Percentiles rank a stretch among this genome's conserved stretches.
phyloP scores from a whole-genome alignment of 2,329 filamentous ascomycete species.

The Colletotrichum higginsianum region DNA sequence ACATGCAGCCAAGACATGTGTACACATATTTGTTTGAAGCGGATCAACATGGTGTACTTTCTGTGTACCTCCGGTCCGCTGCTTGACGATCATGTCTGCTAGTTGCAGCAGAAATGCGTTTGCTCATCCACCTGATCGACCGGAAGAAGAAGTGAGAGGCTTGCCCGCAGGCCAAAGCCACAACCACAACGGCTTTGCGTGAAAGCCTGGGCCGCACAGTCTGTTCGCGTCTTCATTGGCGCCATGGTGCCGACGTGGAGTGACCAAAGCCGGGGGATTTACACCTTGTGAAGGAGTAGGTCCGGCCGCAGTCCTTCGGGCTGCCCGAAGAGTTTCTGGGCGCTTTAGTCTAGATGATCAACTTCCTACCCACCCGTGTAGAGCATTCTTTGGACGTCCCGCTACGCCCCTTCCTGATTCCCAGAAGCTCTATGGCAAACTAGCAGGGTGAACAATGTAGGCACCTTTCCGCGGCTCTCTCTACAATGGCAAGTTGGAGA shows the following conservation, averaged over 20 bases:
- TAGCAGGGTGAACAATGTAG: no score
- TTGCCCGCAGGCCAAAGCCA: not conserved
- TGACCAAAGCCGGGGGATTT: not conserved
- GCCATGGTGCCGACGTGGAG: no score
- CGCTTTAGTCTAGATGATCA: no score
- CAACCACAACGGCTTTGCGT: not conserved
- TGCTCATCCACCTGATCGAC: not conserved
- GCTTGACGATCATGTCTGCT: not conserved
- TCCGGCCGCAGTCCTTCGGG: no score
- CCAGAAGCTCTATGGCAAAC: no score
- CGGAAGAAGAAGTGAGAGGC: not conserved
- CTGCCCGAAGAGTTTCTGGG: not conserved
- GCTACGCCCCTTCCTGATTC: no score
- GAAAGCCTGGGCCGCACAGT: not conserved
- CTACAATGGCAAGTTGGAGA: no score
- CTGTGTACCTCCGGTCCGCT: not conserved
- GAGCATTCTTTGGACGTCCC: no score
- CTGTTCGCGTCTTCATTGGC: not conserved
- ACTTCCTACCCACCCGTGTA: no score
- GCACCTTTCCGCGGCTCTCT: not conserved
- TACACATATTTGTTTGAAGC: not conserved
- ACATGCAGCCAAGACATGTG: not conserved
- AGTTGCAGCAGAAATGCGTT: no score
- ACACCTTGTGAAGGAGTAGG: not conserved
- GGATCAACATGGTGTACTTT: not conserved